phyloP scores from a whole-genome alignment of 371 early-diverging fungal species.

The Parasitella parasitica region DNA sequence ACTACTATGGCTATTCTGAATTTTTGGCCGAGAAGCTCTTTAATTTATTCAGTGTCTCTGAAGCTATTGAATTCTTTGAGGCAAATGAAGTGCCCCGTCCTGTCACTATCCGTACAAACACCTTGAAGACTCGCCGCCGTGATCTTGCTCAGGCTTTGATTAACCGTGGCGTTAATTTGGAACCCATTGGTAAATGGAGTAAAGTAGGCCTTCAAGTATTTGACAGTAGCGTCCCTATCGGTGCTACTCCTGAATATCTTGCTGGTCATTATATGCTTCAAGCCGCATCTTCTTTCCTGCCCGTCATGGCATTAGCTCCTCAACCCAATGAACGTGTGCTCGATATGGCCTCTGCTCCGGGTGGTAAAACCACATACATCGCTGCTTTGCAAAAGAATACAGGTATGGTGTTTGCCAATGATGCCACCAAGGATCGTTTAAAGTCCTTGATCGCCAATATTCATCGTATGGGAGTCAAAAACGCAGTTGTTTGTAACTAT shows the following conservation, averaged over 20 bases:
- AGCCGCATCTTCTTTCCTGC: conserved; percentile 97
- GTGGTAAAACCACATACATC: conserved; percentile 98
- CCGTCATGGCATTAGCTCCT: conserved; percentile 96
- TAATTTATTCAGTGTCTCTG: conserved; percentile 86
- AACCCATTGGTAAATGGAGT: conserved; percentile 94
- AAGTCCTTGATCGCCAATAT: conserved; percentile 93
- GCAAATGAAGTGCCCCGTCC: conserved; percentile 98
- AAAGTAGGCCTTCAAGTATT: conserved; percentile 92
- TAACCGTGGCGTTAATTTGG: conserved; percentile 97
- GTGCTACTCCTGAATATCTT: conserved; percentile 99
- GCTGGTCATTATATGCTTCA: conserved; percentile 99
- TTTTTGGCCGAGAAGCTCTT: conserved; percentile 92
- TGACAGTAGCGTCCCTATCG: conserved; percentile 89
- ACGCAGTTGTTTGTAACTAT: conserved; percentile 95
- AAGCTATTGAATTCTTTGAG: conserved; percentile 97
- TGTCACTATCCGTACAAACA: conserved; percentile 97
- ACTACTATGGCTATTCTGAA: conserved; percentile 95
- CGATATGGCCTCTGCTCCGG: conserved; percentile 99
- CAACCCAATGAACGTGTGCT: conserved; percentile 92
- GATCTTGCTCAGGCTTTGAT: conserved; percentile 95
- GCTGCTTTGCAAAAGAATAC: conserved; percentile 98
- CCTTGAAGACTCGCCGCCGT: conserved; percentile 91
- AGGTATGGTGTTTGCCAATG: conserved; percentile 97
- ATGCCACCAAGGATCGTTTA: conserved; percentile 93
- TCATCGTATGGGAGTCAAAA: conserved; percentile 93